Evolutionary conservation across 2,329 filamentous ascomycete genomes (phyloP).

Genomic region (Paraphoma chrysanthemicola): DNA sequence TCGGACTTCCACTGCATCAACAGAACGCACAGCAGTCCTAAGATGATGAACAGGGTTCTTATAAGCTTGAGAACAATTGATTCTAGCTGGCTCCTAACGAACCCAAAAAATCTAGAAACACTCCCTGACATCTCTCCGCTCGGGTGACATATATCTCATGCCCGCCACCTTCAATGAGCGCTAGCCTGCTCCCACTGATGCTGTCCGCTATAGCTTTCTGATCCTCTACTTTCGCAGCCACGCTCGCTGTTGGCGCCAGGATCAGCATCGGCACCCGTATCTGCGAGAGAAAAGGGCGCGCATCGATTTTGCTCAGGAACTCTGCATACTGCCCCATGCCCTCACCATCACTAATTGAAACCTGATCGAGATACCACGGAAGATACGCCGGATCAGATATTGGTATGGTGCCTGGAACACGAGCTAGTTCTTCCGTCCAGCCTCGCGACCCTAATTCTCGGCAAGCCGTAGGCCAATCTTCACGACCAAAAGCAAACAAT

Average conservation of each 20-base stretch:
- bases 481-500: slow-evolving; percentile 38
- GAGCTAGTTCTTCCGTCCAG: slow-evolving; percentile 39
- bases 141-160: slow-evolving; percentile 48
- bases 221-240: slow-evolving; percentile 38
- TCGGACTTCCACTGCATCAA: too few species aligned
- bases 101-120: slow-evolving; percentile 47
- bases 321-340: slow-evolving; percentile 45
- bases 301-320: slow-evolving; percentile 42
- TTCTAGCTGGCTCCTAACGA: neutral
- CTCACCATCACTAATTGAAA: slow-evolving; percentile 33
- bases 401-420: slow-evolving; percentile 39
- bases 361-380: slow-evolving; percentile 41
- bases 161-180: slow-evolving; percentile 35
- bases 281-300: slow-evolving; percentile 31
- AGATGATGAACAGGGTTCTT: too few species aligned
- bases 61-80: too few species aligned
- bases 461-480: slow-evolving; percentile 38
- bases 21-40: too few species aligned
- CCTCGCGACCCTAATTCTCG: slow-evolving; percentile 40
- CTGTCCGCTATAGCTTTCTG: slow-evolving; percentile 24
- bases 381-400: slow-evolving; percentile 35
- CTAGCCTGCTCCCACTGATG: slow-evolving; percentile 28
- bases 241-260: slow-evolving; percentile 42
- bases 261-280: slow-evolving; percentile 43
- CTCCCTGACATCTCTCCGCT: slow-evolving; percentile 33